Percentiles rank a stretch among this genome's conserved stretches.
Evolutionary conservation across 495 filamentous ascomycete genomes (phyloP).

Genomic region (Cercophora newfieldiana): DNA sequence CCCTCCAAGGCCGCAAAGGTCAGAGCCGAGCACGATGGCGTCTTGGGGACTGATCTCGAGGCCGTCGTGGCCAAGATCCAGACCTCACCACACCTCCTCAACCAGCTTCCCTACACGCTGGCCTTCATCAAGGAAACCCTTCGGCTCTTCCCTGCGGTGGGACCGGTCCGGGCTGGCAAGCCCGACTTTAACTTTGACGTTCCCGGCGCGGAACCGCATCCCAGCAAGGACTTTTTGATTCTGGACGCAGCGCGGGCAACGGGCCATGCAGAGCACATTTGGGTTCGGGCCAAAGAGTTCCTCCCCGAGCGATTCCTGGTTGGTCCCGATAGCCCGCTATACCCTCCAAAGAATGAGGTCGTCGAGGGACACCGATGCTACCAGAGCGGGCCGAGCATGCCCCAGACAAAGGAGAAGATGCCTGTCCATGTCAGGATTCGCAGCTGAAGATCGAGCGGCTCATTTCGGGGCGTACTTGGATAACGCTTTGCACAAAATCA

Average conservation of each 20-base stretch:
- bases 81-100: conserved; percentile 24
- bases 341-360: conserved; percentile 35
- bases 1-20: conserved; percentile 34
- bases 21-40: conserved; percentile 42
- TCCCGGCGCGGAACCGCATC: not conserved
- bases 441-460: not conserved
- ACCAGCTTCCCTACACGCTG: conserved; percentile 40
- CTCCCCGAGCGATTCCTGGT: conserved; percentile 47
- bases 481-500: too few relatives aligned
- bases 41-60: conserved; percentile 25
- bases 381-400: not conserved
- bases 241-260: conserved; percentile 36
- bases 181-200: not conserved
- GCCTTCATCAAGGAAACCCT: conserved; percentile 49
- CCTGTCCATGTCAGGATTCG: not conserved
- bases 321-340: conserved; percentile 34
- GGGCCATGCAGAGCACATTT: conserved; percentile 38
- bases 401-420: not conserved
- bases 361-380: not conserved
- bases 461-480: too few relatives aligned
- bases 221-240: conserved; percentile 34
- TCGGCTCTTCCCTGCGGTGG: conserved; percentile 39
- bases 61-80: conserved; percentile 7
- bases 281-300: conserved; percentile 41
- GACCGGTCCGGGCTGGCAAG: not conserved